A percentile compares a stretch with the other conserved stretches of the same genome.
Conservation (phyloP, 371 early-diverging fungal species). For the Actinomucor elegans region DNA sequence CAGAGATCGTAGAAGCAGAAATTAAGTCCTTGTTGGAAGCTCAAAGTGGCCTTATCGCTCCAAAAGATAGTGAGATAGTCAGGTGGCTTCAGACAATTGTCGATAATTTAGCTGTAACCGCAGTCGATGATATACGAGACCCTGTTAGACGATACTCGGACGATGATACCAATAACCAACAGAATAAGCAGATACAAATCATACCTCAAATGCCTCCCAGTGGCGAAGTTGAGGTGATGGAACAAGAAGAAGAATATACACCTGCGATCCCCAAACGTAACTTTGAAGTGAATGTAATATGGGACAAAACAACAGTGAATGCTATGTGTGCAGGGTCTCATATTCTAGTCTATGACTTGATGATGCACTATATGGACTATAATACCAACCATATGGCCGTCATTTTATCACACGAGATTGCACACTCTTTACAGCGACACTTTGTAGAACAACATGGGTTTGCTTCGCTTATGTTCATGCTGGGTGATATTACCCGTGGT, state of each 20-base stretch:
- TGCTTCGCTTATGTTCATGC: slow-evolving; percentile 44
- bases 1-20: slow-evolving; percentile 34
- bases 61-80: slow-evolving; percentile 32
- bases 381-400: slow-evolving; percentile 56
- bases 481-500: slow-evolving; percentile 48
- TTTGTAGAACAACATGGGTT: slow-evolving; percentile 62
- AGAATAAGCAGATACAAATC: not conserved
- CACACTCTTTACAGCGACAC: slow-evolving; percentile 63
- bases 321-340: slow-evolving; percentile 45
- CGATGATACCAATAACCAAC: not conserved
- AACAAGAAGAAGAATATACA: slow-evolving; percentile 2
- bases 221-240: not conserved
- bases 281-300: slow-evolving; percentile 37
- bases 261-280: slow-evolving; percentile 9
- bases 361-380: slow-evolving; percentile 50
- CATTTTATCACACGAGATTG: slow-evolving; percentile 63
- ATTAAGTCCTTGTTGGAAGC: slow-evolving; percentile 27
- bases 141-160: slow-evolving; percentile 34
- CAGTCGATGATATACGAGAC: slow-evolving; percentile 43
- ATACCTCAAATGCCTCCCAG: not conserved
- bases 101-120: slow-evolving; percentile 36
- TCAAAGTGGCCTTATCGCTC: slow-evolving; percentile 32
- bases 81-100: slow-evolving; percentile 44
- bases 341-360: slow-evolving; percentile 46
- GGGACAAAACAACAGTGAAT: slow-evolving; percentile 41